Base-by-base conservation (phyloP, 495 filamentous ascomycete genomes). In the Hypomontagnella monticulosa region DNA sequence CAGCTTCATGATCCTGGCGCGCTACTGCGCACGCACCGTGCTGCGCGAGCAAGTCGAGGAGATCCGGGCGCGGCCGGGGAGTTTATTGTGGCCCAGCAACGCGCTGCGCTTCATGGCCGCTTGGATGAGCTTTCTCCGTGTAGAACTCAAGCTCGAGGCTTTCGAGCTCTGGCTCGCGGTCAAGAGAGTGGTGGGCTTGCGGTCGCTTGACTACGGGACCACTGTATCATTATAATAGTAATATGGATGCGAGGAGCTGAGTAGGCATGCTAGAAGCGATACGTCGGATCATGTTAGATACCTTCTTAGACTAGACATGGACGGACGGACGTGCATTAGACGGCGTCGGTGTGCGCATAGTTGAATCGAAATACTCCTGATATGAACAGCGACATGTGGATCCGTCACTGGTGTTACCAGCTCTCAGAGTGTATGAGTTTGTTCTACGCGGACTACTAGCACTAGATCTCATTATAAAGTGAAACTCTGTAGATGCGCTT, bases 1-100 rank as follows among this genome's bases (percentile, higher is more conserved):
- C 16, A 91, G 89, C 9, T 99, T 98, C 74, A 80, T 98, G 57
- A 99, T 99, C 60, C 85, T 99, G 9, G 96, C 96, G 6, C 84
- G 90, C 34, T 99, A 98, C 77, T 97, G 94, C 69, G 89, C 91
- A 4, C 85, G 91, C 32, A 92, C 91, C 0, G 93, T 98, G 6
- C 95, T 93, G 68, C 83, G 91, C 63, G 96, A 98, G 73, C 87
- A 93, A 69, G 79, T 96, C 36, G 93, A 97, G 47, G 74, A 80
- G 14, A 86, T 96, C 53, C 70, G 78, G 14, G 43, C 63, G 47
- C 54, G 65, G 2, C 73, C 63, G 6, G 81, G 83, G 0, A 81
- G 78, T 43, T 61, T 84, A 5, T 71, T 77, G 11, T 80, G 81
- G 77, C 83, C 82, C 3, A 71, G 72, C n/a, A 86, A 85, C 56